A percentile compares a stretch with the other conserved stretches of the same genome.
Evolutionary conservation across 371 early-diverging fungal species (phyloP).

Genomic region (Modicella reniformis): DNA sequence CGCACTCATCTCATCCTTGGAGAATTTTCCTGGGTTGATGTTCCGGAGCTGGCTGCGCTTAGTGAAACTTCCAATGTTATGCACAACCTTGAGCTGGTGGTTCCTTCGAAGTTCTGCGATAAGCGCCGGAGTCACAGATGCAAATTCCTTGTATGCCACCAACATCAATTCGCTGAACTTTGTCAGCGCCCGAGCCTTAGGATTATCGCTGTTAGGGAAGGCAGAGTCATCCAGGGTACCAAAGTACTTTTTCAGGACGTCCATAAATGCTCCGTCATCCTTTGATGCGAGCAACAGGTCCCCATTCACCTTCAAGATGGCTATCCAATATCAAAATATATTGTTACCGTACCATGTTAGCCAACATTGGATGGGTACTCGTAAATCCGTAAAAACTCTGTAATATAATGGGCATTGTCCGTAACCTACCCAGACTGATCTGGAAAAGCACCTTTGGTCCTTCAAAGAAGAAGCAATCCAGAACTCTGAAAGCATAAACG

Average conservation of each 20-base stretch:
- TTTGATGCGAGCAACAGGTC: conserved; percentile 82
- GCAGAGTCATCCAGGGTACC: conserved; percentile 72
- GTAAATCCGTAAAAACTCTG: neutral
- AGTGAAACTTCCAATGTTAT: conserved; percentile 92
- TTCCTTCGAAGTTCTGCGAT: conserved; percentile 86
- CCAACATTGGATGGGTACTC: neutral
- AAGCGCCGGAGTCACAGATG: conserved; percentile 78
- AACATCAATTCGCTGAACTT: conserved; percentile 92
- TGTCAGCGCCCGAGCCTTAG: conserved; percentile 71
- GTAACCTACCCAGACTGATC: conserved; percentile 68
- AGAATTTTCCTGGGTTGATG: conserved; percentile 78
- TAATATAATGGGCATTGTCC: too few relatives aligned
- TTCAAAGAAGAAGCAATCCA: conserved; percentile 95
- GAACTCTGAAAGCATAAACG: conserved; percentile 83
- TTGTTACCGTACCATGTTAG: neutral
- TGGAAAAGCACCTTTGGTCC: conserved; percentile 94
- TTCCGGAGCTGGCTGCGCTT: conserved; percentile 90
- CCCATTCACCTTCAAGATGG: conserved; percentile 92
- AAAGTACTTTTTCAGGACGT: conserved; percentile 80
- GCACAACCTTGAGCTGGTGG: conserved; percentile 94
- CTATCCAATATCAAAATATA: conserved; percentile 52
- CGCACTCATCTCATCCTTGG: conserved; percentile 84
- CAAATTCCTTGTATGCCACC: conserved; percentile 93
- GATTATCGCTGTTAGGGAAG: conserved; percentile 66
- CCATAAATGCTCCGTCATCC: conserved; percentile 94